phyloP scores from a whole-genome alignment of 139 green algal species.

The Chlorella sp. region DNA sequence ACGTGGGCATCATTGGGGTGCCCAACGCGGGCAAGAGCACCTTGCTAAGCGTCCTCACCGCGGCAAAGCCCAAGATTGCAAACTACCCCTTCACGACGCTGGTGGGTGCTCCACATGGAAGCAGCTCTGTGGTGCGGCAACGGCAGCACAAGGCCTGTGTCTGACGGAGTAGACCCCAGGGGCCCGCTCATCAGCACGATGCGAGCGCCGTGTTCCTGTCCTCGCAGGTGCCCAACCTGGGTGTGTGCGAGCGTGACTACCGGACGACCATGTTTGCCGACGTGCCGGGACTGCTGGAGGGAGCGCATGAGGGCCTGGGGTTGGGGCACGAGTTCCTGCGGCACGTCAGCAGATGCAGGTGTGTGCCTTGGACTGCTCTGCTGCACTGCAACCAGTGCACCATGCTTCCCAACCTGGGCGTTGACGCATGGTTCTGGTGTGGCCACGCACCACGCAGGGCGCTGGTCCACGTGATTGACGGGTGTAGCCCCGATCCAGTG shows the following conservation, averaged over 20 bases:
- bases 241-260: slow-evolving; percentile 86
- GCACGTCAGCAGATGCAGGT: slow-evolving; percentile 15
- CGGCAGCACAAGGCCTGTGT: no score
- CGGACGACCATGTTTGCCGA: slow-evolving; percentile 52
- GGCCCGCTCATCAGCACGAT: no score
- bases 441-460: no score
- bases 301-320: slow-evolving; percentile 79
- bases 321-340: slow-evolving; percentile 94
- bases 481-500: slow-evolving; percentile 80
- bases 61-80: slow-evolving; percentile 86
- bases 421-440: no score
- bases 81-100: slow-evolving; percentile 99
- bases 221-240: slow-evolving; percentile 90
- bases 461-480: slow-evolving; percentile 94
- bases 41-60: slow-evolving; percentile 76
- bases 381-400: no score
- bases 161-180: no score
- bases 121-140: no score
- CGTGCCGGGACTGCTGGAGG: slow-evolving; percentile 92
- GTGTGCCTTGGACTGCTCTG: no score
- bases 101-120: no score
- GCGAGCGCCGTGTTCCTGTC: no score
- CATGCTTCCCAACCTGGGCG: no score
- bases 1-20: slow-evolving; percentile 93
- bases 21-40: slow-evolving; percentile 86